These are phyloP conservation scores for Ziziphus jujuba DNA, from an alignment of 306 rosid genomes.

Conservation along the genomic window DNA sequence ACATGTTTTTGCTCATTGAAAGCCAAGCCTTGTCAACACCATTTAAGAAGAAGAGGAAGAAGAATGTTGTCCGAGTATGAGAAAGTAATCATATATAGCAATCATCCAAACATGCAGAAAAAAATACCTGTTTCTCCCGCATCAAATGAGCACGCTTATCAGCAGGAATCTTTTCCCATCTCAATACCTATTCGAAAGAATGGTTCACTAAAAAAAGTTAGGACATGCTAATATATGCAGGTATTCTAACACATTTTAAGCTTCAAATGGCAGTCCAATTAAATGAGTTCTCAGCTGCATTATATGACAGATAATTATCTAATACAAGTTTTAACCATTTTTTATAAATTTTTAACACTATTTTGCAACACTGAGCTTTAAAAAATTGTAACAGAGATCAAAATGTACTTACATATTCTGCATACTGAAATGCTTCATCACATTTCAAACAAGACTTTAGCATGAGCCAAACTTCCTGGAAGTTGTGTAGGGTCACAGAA, in stretches of 20 bases:
- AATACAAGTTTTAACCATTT: neutral
- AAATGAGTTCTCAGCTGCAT: neutral
- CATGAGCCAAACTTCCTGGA: constrained; percentile 66
- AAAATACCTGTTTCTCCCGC: constrained; percentile 89
- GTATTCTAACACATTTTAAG: neutral
- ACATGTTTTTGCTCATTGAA: no score
- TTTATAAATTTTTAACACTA: no score
- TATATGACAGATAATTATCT: neutral
- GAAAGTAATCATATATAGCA: neutral
- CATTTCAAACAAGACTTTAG: constrained; percentile 58
- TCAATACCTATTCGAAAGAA: constrained; percentile 57
- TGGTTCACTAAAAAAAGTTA: neutral
- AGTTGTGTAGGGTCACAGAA: neutral
- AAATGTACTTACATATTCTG: constrained; percentile 61
- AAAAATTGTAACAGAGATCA: constrained; percentile 18
- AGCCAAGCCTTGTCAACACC: no score
- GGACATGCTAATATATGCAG: neutral
- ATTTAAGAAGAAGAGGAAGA: no score
- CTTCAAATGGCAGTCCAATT: neutral
- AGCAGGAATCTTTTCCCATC: constrained; percentile 94
- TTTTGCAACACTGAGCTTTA: neutral
- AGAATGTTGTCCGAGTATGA: no score
- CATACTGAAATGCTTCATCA: constrained; percentile 77
- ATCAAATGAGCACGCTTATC: constrained; percentile 82
- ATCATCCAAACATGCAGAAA: neutral